Conservation (phyloP, 1,284 basidiomycete genomes). For the Prillingera fragicola region DNA sequence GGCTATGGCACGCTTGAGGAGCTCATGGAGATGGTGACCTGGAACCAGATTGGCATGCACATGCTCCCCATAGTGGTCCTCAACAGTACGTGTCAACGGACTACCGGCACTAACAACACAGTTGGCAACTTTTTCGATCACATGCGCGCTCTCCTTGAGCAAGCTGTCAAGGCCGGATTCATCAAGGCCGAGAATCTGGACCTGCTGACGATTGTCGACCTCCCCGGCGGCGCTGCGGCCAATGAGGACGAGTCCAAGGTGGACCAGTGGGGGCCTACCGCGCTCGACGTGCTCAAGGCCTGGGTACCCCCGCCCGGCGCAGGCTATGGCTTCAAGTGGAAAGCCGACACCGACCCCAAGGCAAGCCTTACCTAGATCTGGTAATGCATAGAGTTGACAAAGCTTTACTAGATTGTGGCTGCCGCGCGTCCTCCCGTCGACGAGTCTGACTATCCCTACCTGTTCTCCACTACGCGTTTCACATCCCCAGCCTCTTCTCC, state of each 20-base stretch:
- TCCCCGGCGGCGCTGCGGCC: conserved; percentile 54
- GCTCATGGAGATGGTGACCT: conserved; percentile 84
- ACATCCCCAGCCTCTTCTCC: conserved; percentile 14
- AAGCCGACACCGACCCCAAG: conserved; percentile 5
- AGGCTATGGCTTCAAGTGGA: conserved; percentile 41
- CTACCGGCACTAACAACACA: conserved; percentile 3
- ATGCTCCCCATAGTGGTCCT: conserved; percentile 69
- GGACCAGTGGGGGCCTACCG: conserved; percentile 68
- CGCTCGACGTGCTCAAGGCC: conserved; percentile 59
- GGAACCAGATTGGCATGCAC: conserved; percentile 83
- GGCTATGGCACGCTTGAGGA: conserved; percentile 92
- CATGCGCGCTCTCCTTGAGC: conserved; percentile 64
- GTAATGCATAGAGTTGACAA: conserved; percentile 10
- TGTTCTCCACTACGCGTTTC: conserved; percentile 41
- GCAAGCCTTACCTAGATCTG: conserved; percentile 6
- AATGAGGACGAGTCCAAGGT: conserved; percentile 55
- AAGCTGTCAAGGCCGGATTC: conserved; percentile 67
- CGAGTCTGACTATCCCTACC: conserved; percentile 4
- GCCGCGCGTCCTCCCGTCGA: neutral
- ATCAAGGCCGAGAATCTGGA: conserved; percentile 59
- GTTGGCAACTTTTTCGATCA: conserved; percentile 74
- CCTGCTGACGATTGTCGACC: conserved; percentile 66
- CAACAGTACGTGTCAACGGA: conserved; percentile 51
- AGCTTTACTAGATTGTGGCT: neutral
- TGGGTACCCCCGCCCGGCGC: conserved; percentile 53